Base-by-base conservation (phyloP, 768 basidiomycete species). In the Coprinellus aureogranulatus region DNA sequence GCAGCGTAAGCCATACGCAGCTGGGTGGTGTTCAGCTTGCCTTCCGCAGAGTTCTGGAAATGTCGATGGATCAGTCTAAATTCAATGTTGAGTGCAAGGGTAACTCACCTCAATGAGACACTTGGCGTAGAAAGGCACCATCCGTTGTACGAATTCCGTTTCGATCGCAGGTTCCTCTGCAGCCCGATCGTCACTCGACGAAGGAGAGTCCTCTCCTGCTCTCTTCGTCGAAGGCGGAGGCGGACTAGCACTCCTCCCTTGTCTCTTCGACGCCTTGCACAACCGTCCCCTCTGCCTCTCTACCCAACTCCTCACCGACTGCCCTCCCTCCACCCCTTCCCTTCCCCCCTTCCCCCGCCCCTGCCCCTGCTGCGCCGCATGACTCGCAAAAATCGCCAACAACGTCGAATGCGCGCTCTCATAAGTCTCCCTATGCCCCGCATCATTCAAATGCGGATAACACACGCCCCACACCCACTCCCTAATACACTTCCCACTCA, bases 341-440 rank as follows among this genome's bases (percentile, higher is more conserved):
- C 27, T 40, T 18, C 26, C 51, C n/a, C 26, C 20, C 27, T 12
- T 20, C 37, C 64, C 30, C 54, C 54, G 58, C 49, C 60, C 48
- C 52, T 67, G 66, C 20, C 71, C 67, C 20, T 65, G 68, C 41
- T 68, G 71, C 59, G 82, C 78, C 0, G 84, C 81, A 63, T 81
- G 78, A 27, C 83, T 77, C 10, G 88, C 81, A 65, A 92, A 87
- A 40, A 92, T 76, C 3, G 92, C 80, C 14, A 95, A 75, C 34
- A 94, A 72, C 26, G 90, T 89, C 9, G 92, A 94, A 67, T 94
- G 93, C 1, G 92, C 85, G 0, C 90, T 88, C 68, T 95, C 92
- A 63, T 85, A 94, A n/a, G 84, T 84, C 61, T 93, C 89, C 31
- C 88, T 84, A 61, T 90, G 77, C 4, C 73, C 67, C 16, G 84